Evolutionary conservation across 2,329 filamentous ascomycete species (phyloP), one percentile per base, ranked within the genome.

Genomic region (Cladophialophora carrionii): DNA sequence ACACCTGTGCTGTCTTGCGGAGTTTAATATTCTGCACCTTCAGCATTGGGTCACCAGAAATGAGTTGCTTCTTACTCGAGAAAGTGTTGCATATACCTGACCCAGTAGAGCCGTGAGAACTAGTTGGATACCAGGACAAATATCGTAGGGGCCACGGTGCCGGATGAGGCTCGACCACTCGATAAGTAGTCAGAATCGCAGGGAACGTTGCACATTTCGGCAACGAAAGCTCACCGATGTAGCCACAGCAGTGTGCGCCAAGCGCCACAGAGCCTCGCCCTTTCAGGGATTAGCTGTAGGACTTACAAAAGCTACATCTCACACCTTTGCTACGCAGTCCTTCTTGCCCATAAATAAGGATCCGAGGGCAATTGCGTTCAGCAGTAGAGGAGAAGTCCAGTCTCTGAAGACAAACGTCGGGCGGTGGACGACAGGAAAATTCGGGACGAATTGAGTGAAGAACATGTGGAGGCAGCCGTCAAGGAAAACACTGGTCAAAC

Each of bases 391-490:
- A 62, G 80, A 78, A 0, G 77, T 78, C 69, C 78, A 80, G 64
- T 81, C 79, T 49, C 76, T 74, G 63, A 80, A 81, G 1, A 80
- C 74, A 29, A 81, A 81, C 0, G 78, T 81, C 32, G 78, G 74
- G 64, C 76, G 73, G 70, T 81, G 79, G 17, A 81, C 68, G 10
- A 81, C 73, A 4, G 79, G 79, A 62, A 81, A 81, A 0, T 77
- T 80, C 1, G 79, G 79, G 31, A 80, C 79, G 62, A 81, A 80
- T 17, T 77, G 74, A 9, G 74, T 74, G 62, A 81, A 81, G 70
- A 81, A 81, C 78, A 81, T 80, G 64, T 81, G 79, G 14, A 81
- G 70, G 65, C 79, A 80, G 64, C 79, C 77, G 61, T 81, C 79
- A 3, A 81, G 72, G 41, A 81, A 81, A 20, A 79, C 77, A 0